phyloP scores from a whole-genome alignment of 2,329 filamentous ascomycete species.

The Trichoderma arundinaceum region DNA sequence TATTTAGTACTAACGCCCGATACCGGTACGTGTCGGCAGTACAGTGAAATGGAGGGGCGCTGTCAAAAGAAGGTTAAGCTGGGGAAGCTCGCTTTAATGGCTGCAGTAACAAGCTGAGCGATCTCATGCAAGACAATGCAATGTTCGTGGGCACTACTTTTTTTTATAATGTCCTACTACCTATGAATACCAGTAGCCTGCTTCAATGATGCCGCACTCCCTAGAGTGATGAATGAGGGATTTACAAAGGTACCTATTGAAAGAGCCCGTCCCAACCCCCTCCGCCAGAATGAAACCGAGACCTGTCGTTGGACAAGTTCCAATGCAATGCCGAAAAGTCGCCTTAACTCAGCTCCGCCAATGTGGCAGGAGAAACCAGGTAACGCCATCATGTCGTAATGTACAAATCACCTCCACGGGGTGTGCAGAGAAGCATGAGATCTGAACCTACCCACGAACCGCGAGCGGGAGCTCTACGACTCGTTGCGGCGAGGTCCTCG shows the following conservation, averaged over 20 bases:
- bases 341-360: slow-evolving; percentile 37
- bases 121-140: neutral
- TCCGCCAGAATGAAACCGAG: slow-evolving; percentile 32
- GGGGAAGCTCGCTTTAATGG: neutral
- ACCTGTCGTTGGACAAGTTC: slow-evolving; percentile 30
- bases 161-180: slow-evolving; percentile 26
- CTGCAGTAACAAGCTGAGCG: neutral
- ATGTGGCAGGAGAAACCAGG: slow-evolving; percentile 39
- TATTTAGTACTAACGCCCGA: slow-evolving; percentile 25
- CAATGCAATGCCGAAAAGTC: slow-evolving; percentile 41
- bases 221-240: slow-evolving; percentile 31
- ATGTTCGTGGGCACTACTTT: slow-evolving; percentile 22
- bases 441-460: slow-evolving; percentile 39
- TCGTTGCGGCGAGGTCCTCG: slow-evolving; percentile 49
- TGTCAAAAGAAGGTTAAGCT: slow-evolving; percentile 1
- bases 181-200: slow-evolving; percentile 32
- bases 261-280: slow-evolving; percentile 31
- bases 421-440: slow-evolving; percentile 42
- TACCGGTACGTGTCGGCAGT: slow-evolving; percentile 29
- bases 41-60: slow-evolving; percentile 3
- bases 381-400: slow-evolving; percentile 50
- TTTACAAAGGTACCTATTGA: slow-evolving; percentile 31
- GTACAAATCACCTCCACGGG: slow-evolving; percentile 46
- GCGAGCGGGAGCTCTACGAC: slow-evolving; percentile 43
- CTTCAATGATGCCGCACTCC: slow-evolving; percentile 31